These are phyloP conservation scores for Sclerotinia borealis DNA, from an alignment of 2,329 filamentous ascomycete species.

Conservation along the genomic window DNA sequence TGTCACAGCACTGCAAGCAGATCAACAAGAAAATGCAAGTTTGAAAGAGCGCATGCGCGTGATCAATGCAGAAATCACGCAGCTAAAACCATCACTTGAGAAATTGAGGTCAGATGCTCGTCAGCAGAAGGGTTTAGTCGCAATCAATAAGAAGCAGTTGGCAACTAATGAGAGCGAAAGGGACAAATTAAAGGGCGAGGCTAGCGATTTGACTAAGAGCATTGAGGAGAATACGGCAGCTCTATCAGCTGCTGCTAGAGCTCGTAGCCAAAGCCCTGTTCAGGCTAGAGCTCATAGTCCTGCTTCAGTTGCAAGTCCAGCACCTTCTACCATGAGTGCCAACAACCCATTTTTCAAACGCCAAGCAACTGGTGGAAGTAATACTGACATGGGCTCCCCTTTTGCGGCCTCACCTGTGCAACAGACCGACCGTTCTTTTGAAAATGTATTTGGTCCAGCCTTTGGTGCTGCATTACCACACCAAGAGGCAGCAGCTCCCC, in stretches of 20 bases:
- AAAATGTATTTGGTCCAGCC: slow-evolving; percentile 77
- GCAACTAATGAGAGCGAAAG: slow-evolving; percentile 82
- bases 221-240: slow-evolving; percentile 53
- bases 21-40: slow-evolving; percentile 80
- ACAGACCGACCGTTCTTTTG: slow-evolving; percentile 64
- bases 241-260: slow-evolving; percentile 40
- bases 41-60: slow-evolving; percentile 84
- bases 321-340: slow-evolving; percentile 60
- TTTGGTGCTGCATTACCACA: slow-evolving; percentile 43
- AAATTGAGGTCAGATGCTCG: slow-evolving; percentile 88
- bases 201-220: slow-evolving; percentile 59
- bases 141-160: slow-evolving; percentile 98
- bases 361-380: slow-evolving; percentile 43
- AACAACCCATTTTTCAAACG: slow-evolving; percentile 95
- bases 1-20: slow-evolving; percentile 66
- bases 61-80: slow-evolving; percentile 74
- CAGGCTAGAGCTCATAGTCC: slow-evolving; percentile 32
- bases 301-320: slow-evolving; percentile 60
- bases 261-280: slow-evolving; percentile 14
- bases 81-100: slow-evolving; percentile 84
- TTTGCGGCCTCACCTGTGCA: slow-evolving; percentile 34
- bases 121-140: slow-evolving; percentile 92
- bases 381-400: slow-evolving; percentile 43
- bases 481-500: slow-evolving; percentile 38
- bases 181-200: slow-evolving; percentile 79